Evolutionary conservation across 2,329 filamentous ascomycete species (phyloP), one percentile per base, ranked within the genome.

Genomic region (Verticillium longisporum): DNA sequence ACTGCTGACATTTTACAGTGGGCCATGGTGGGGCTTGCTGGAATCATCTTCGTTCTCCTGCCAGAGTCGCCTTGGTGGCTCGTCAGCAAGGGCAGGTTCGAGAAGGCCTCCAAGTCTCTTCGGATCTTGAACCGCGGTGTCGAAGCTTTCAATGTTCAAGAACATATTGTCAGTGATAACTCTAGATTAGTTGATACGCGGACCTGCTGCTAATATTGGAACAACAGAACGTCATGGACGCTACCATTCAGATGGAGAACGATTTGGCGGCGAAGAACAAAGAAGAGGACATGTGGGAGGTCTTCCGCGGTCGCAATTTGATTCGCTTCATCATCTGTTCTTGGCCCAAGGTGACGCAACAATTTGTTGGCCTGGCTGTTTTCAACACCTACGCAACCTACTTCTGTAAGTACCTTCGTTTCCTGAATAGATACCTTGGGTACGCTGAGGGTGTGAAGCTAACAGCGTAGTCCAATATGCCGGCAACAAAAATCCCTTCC

Each of bases 31-130:
- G 76, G 74, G 1, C 33, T 69, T 13, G 76, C 75, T 62, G 61
- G 62, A 59, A 53, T 73, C 33, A 74, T 78, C 34, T 76, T 74
- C 61, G 32, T 70, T 5, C 41, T 75, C 15, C 61, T 77, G 7
- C 74, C 74, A 10, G 74, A 75, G 61, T 72, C 72, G 1, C 75
- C 76, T 0, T 75, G 73, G 70, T 78, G 73, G 72, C 69, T 74
- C 2, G 69, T 66, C 7, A 69, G 67, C 61, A 69, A 72, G 55
- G 72, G 70, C 18, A 71, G 71, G 56, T 58, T 69, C 14, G 69
- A 73, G 9, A 63, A 71, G 32, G 73, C 73, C 2, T 63, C 65
- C 34, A 72, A 71, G 21, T 66, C 71, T 0, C 64, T 78, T 15
- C 63, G 56, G 1, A 61, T 26, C 2, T 62, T 60, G 41, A 73